Base-by-base conservation (phyloP, 2,329 filamentous ascomycete genomes). In the Fusarium transvaalense region DNA sequence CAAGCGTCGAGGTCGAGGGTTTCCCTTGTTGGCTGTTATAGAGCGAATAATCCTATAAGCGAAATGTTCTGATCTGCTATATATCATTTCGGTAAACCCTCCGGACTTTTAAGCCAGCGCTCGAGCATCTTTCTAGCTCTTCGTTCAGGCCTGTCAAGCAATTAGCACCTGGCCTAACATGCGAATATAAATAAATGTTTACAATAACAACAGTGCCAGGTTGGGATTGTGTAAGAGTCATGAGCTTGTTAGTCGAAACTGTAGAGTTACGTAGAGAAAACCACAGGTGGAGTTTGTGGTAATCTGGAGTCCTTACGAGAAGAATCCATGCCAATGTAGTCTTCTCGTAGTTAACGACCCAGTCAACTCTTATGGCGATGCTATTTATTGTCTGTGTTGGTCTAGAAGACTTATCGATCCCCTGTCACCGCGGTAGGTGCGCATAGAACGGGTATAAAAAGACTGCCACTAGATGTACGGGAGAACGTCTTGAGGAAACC, bases 301-400 rank as follows among this genome's bases (percentile, higher is more conserved):
- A 8, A 46, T 62, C 34, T 32, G 25, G 41, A 8, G 31, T 34
- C 25, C 27, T 27, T 32, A 13, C 27, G 4, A 14, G 9, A n/a
- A 42, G 7, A n/a, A 47, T n/a, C n/a, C n/a, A n/a, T 10, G 31
- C 21, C 7, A 19, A 32, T 23, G 42, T 42, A 17, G 29, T 12
- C n/a, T 12, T 62, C 31, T 62, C n/a, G n/a, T 56, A 29, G n/a
- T 46, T 14, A n/a, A 32, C 23, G 41, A 38, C n/a, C 32, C 32
- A 21, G 52, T 64, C 10, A 32, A 41, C 21, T 52, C 51, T 34
- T 27, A 64, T 23, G 45, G 59, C 10, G 61, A 64, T 56, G 46
- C 58, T 35, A 51, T 47, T 15, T 25, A 58, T 58, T 42, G 41
- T 45, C 52, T 58, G 29, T 14, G 27, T 39, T 41, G 53, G 38